phyloP scores from a whole-genome alignment of 495 filamentous ascomycete genomes.

The Baudoinia panamericana region DNA sequence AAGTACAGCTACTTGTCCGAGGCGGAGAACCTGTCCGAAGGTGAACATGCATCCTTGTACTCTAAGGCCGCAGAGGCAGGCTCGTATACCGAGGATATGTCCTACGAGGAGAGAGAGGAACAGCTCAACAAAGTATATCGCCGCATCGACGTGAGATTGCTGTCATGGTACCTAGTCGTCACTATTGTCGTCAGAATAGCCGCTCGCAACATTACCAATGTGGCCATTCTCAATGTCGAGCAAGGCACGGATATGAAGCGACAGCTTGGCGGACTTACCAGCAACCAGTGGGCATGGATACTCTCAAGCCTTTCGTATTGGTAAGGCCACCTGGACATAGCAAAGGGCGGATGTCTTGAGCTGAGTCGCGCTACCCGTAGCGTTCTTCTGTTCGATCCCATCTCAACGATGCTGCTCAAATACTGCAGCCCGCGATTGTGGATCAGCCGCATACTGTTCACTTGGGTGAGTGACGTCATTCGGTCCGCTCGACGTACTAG shows the following conservation, averaged over 20 bases:
- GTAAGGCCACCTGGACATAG: too few relatives aligned
- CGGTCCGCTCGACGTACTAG: too few relatives aligned
- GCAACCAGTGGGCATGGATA: constrained; percentile 13
- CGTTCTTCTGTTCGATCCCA: constrained; percentile 7
- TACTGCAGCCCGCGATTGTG: constrained; percentile 8
- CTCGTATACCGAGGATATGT: too few relatives aligned
- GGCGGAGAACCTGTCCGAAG: too few relatives aligned
- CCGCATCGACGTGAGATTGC: constrained; percentile 5
- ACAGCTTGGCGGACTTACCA: constrained; percentile 7
- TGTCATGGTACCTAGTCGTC: constrained; percentile 10
- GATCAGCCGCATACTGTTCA: constrained; percentile 9
- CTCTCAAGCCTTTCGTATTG: neutral
- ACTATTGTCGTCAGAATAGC: constrained; percentile 3
- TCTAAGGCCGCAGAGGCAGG: too few relatives aligned
- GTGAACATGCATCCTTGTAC: too few relatives aligned
- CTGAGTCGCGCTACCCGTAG: constrained; percentile 10
- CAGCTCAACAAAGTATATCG: constrained; percentile 1
- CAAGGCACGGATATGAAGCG: constrained; percentile 10
- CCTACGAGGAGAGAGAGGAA: constrained; percentile 1
- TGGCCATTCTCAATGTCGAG: constrained; percentile 14
- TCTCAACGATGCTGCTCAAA: constrained; percentile 13
- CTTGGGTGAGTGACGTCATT: constrained; percentile 11
- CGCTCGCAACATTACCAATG: constrained; percentile 9
- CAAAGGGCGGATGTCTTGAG: too few relatives aligned
- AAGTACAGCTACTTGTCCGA: too few relatives aligned